These are phyloP conservation scores for Yamadazyma sp. DNA, from an alignment of 805 yeast species.

Conservation along the genomic window DNA sequence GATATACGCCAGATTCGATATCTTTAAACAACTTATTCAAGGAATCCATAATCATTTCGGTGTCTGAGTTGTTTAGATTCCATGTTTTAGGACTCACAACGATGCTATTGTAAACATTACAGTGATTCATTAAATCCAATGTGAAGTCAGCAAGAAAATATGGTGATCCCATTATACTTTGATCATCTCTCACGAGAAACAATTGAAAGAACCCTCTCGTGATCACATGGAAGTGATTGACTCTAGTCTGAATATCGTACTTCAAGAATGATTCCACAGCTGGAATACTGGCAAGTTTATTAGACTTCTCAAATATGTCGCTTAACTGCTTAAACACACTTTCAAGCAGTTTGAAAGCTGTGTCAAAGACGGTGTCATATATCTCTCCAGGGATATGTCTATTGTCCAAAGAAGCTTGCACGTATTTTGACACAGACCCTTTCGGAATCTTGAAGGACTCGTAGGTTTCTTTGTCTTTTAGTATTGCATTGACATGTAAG, in stretches of 20 bases:
- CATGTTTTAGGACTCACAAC: conserved; percentile 13
- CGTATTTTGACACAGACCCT: conserved; percentile 34
- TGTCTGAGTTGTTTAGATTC: conserved; percentile 9
- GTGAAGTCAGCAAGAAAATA: conserved; percentile 28
- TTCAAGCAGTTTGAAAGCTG: conserved; percentile 22
- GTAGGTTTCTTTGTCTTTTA: conserved; percentile 1
- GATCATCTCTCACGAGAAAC: conserved; percentile 61
- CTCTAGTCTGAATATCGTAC: conserved; percentile 25
- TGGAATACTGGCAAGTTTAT: conserved; percentile 18
- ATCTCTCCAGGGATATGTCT: conserved; percentile 39
- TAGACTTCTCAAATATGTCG: conserved; percentile 19
- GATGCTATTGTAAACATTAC: conserved; percentile 22
- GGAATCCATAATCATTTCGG: conserved; percentile 10
- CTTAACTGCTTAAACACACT: conserved; percentile 22
- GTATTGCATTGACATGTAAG: conserved; percentile 9
- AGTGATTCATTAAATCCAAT: conserved; percentile 41
- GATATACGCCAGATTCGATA: conserved; percentile 43
- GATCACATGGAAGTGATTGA: conserved; percentile 39
- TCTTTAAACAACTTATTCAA: conserved; percentile 41
- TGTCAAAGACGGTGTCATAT: conserved; percentile 20
- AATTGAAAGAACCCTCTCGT: conserved; percentile 64
- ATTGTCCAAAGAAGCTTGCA: conserved; percentile 37
- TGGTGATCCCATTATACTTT: conserved; percentile 50
- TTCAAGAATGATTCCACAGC: conserved; percentile 29
- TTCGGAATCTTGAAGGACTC: conserved; percentile 15